Evolutionary conservation across 805 yeast species (phyloP).

Genomic region (Candida insectorum): DNA sequence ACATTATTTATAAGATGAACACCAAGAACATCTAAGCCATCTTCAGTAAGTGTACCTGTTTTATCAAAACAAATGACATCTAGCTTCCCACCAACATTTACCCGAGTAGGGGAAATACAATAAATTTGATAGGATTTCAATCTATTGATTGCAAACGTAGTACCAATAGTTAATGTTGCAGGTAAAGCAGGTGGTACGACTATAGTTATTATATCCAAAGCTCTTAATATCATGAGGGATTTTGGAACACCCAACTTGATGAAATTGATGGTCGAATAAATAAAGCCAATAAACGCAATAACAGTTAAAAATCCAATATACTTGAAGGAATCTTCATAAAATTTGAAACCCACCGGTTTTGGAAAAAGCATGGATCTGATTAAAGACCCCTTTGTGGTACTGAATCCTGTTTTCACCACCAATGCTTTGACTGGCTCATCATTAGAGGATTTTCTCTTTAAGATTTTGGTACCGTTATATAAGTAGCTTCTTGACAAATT

Average conservation of each 20-base stretch:
- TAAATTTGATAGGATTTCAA: constrained; percentile 63
- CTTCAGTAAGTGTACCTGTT: constrained; percentile 97
- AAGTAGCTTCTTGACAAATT: constrained; percentile 71
- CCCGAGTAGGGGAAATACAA: constrained; percentile 92
- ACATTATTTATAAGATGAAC: constrained; percentile 43
- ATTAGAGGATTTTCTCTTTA: constrained; percentile 72
- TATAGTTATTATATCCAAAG: constrained; percentile 89
- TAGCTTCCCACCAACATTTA: constrained; percentile 92
- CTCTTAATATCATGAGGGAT: constrained; percentile 74
- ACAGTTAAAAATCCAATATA: constrained; percentile 92
- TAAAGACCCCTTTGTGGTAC: constrained; percentile 92
- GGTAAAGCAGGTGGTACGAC: constrained; percentile 99
- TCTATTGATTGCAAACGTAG: constrained; percentile 83
- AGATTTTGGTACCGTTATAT: constrained; percentile 85
- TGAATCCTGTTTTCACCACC: constrained; percentile 86
- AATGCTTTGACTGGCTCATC: constrained; percentile 82
- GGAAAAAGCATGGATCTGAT: constrained; percentile 97
- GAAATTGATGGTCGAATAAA: constrained; percentile 79
- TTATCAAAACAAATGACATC: constrained; percentile 93
- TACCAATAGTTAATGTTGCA: constrained; percentile 94
- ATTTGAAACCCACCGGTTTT: constrained; percentile 88
- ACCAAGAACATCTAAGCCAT: constrained; percentile 84
- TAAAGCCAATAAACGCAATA: constrained; percentile 81
- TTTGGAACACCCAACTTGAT: constrained; percentile 69
- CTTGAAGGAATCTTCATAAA: constrained; percentile 90